Evolutionary conservation across 352 stramenopile genomes (phyloP), one percentile per base, ranked within the genome.

Genomic region (Phytopythium litorale): DNA sequence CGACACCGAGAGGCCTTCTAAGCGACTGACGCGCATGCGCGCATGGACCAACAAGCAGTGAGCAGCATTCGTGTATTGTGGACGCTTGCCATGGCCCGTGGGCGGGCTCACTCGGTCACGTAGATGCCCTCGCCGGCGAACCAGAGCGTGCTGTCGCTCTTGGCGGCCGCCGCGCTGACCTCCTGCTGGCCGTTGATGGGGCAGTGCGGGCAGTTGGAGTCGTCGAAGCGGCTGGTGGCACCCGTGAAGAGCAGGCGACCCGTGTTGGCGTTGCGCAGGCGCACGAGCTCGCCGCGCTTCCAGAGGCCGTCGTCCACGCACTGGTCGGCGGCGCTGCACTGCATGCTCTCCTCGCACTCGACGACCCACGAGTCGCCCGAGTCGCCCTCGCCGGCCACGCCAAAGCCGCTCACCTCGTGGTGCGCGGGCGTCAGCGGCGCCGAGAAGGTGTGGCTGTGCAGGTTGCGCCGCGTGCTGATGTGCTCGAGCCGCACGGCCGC

Each of bases 131-230:
- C 86, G 52, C 73, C 84, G 37, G 86, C 86, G 46, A 89, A 92
- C 86, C 86, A 94, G 30, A 91, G 62, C 54, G 81, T 83, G 55
- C 70, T 65, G 38, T 82, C 79, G n/a, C 68, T 64, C 54, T 73
- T 77, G 18, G 73, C 66, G n/a, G 72, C 62, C 37, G 61, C 79
- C 1, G 77, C 77, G 62, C 81, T 92, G 45, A 94, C 86, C 71
- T 94, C 81, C 65, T 94, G 86, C 68, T 94, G 86, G 21, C 86
- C 86, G 62, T 92, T 91, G 67, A 94, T 94, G 51, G 86, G 86
- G 59, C 86, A 94, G 30, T 70, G 75, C 19, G 84, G 84, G 52
- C 86, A 94, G 67, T 94, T 94, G 38, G 62, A 86, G 72, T 92
- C 73, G 63, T 94, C 79, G 61, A 92, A 94, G 21, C 81, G 78